Base-by-base conservation (phyloP, 306 rosid species). In the Lupinus albus region DNA sequence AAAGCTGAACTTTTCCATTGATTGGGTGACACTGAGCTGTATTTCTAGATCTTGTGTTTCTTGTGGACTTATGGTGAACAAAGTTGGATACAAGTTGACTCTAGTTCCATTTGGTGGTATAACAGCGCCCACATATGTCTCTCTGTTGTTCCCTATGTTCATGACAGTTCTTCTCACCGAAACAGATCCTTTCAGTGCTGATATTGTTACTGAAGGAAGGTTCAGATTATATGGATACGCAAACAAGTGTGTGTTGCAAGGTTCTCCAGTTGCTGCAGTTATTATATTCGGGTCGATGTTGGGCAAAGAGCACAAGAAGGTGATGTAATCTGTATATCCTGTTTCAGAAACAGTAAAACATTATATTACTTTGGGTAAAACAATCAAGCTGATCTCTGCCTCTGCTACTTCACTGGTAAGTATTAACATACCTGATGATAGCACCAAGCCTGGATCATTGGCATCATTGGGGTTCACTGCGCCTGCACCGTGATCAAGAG, bases 251-350 rank as follows among this genome's bases (percentile, higher is more conserved):
- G 67, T 65, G 82, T 69, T 68, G 83, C 98, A 89, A 28, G 12
- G 15, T 75, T 74, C 89, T 71, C 95, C 96, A 1, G 85, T 84
- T 10, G 76, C 64, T 39, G 70, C 75, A 66, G 58, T 65, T 35
- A 87, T 25, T 30, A 35, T 53, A 47, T 35, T 79, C 3, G 70
- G 76, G 70, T 78, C 70, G 5, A 79, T 68, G 63, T 76, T 79
- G n/a, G 93, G 90, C 78, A 88, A 77, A 51, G 97, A 88, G 83
- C 97, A 90, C 76, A 88, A 70, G 85, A 93, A 93, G 67, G 79
- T 75, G 64, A 90, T 80, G 56, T 77, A 90, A 63, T 93, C 96
- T 73, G 74, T 81, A 69, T 74, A 59, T 28, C 72, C 97, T 88
- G 87, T 79, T 71, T 74, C 13, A 62, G 21, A 16, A 76, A 1